These are phyloP conservation scores for Lindgomyces ingoldianus DNA, from an alignment of 495 filamentous ascomycete species.

Conservation along the genomic window DNA sequence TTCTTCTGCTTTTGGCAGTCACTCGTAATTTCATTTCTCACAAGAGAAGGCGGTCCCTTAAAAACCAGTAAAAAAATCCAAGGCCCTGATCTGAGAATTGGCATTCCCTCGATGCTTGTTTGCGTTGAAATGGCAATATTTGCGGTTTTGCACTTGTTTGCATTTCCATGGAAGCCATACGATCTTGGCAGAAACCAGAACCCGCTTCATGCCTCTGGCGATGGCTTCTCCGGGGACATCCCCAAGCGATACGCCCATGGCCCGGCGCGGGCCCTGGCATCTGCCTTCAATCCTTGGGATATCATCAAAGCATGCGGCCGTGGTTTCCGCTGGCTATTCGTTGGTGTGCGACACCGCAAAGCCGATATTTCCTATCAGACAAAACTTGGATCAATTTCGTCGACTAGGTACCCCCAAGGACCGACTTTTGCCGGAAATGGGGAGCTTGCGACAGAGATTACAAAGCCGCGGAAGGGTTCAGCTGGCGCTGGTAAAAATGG, in stretches of 20 bases:
- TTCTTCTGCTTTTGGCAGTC: constrained; percentile 92
- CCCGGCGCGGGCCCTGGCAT: constrained; percentile 63
- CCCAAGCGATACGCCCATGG: constrained; percentile 59
- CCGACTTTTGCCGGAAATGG: constrained; percentile 27
- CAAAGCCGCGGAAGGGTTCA: neutral
- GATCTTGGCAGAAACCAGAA: constrained; percentile 45
- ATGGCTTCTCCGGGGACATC: constrained; percentile 18
- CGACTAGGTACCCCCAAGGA: constrained; percentile 9
- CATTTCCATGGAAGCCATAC: constrained; percentile 78
- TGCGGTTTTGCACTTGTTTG: constrained; percentile 74
- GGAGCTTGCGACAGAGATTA: constrained; percentile 5
- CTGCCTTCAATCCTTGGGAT: constrained; percentile 84
- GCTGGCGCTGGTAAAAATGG: constrained; percentile 13
- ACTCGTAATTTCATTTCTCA: constrained; percentile 23
- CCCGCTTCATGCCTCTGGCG: constrained; percentile 51
- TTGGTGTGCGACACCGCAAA: constrained; percentile 62
- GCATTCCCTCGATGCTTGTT: constrained; percentile 75
- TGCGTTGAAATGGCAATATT: constrained; percentile 91
- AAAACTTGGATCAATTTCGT: constrained; percentile 16
- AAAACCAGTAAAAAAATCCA: constrained; percentile 61
- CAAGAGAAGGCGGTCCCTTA: constrained; percentile 39
- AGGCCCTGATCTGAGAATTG: constrained; percentile 75
- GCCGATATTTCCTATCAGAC: constrained; percentile 55
- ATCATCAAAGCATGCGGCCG: constrained; percentile 75
- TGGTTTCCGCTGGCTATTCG: constrained; percentile 77